phyloP scores from a whole-genome alignment of 2,329 filamentous ascomycete species.

The Stagonosporopsis rhizophila region DNA sequence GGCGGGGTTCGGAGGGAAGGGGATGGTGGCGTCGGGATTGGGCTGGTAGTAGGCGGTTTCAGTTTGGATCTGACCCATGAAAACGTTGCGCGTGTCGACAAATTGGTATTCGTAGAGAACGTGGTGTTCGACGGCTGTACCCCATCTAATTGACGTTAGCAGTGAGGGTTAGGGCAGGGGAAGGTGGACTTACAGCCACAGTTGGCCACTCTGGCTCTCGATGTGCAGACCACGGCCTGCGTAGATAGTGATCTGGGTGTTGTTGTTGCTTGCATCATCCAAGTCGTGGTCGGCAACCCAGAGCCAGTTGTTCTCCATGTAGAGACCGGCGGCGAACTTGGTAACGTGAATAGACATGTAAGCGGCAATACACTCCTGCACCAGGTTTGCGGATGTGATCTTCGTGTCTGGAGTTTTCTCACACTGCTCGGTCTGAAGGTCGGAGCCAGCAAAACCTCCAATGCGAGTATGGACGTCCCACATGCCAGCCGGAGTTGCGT shows the following conservation, averaged over 20 bases:
- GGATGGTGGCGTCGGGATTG: constrained; percentile 75
- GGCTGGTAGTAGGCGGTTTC: constrained; percentile 88
- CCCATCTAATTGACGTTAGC: constrained; percentile 58
- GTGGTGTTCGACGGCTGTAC: constrained; percentile 69
- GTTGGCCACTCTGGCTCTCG: constrained; percentile 58
- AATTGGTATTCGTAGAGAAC: constrained; percentile 83
- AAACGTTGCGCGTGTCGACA: constrained; percentile 76
- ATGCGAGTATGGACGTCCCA: constrained; percentile 90
- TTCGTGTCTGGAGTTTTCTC: constrained; percentile 72
- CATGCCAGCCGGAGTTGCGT: constrained; percentile 70
- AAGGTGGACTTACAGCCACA: constrained; percentile 65
- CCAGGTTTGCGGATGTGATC: constrained; percentile 58
- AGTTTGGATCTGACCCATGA: constrained; percentile 83
- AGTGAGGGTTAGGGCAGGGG: constrained; percentile 22
- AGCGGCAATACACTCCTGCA: constrained; percentile 72
- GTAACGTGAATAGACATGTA: constrained; percentile 64
- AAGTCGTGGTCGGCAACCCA: constrained; percentile 88
- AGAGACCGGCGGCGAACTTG: constrained; percentile 63
- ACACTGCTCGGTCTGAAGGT: constrained; percentile 79
- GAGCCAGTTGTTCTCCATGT: constrained; percentile 90
- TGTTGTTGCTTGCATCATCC: constrained; percentile 70
- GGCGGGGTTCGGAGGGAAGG: constrained; percentile 65
- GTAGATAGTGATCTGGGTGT: constrained; percentile 77
- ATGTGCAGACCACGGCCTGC: constrained; percentile 83
- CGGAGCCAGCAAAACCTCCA: constrained; percentile 78